Evolutionary conservation across 331 rosid genomes (phyloP).

Genomic region (Rosa hybrid): DNA sequence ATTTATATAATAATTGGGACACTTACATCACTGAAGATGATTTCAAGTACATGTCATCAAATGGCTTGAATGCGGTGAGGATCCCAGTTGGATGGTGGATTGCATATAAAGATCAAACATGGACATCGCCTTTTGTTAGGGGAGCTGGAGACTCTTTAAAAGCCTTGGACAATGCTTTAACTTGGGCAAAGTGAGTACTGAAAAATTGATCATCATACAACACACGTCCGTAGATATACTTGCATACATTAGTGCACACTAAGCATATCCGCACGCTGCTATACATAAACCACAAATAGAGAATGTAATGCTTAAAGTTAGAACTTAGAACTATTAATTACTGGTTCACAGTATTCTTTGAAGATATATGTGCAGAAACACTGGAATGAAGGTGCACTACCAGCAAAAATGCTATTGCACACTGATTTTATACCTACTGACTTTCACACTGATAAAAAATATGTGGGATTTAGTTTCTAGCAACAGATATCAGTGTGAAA

Average conservation of each 20-base stretch:
- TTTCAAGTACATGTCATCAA: conserved; percentile 60
- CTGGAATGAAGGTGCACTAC: conserved; percentile 62
- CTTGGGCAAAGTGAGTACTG: conserved; percentile 62
- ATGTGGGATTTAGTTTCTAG: too few species aligned
- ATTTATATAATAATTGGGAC: conserved; percentile 48
- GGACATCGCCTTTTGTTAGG: conserved; percentile 64
- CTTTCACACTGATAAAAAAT: too few species aligned
- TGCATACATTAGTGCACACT: too few species aligned
- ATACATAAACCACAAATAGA: too few species aligned
- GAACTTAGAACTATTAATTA: too few species aligned
- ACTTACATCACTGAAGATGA: conserved; percentile 61
- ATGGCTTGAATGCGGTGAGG: conserved; percentile 60
- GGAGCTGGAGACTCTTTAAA: conserved; percentile 37
- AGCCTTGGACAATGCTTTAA: conserved; percentile 61
- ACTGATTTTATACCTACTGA: too few species aligned
- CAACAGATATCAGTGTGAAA: too few species aligned
- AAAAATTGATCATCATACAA: neutral
- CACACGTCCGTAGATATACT: too few species aligned
- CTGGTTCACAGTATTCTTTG: too few species aligned
- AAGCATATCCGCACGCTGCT: too few species aligned
- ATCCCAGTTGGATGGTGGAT: conserved; percentile 84
- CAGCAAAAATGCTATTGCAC: too few species aligned
- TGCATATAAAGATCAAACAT: conserved; percentile 52
- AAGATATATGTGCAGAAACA: conserved; percentile 30
- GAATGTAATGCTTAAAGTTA: too few species aligned